Conservation (phyloP, 2,329 filamentous ascomycete species). For the Peltaster fructicola region DNA sequence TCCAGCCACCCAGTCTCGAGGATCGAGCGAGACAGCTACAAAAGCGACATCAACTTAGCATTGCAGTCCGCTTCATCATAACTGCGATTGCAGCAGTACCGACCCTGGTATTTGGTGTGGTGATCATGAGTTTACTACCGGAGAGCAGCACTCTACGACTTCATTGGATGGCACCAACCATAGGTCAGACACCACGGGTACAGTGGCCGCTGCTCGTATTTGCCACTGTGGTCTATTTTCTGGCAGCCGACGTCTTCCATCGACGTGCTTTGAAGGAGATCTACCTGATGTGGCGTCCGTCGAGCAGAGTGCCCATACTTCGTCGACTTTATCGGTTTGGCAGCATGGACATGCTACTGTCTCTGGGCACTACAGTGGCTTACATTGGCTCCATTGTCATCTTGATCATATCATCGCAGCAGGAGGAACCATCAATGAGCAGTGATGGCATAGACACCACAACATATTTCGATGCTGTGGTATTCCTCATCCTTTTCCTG, state of each 20-base stretch:
- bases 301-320: constrained; percentile 54
- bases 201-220: constrained; percentile 4
- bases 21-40: constrained; percentile 62
- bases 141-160: constrained; percentile 37
- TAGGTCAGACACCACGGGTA: constrained; percentile 22
- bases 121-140: constrained; percentile 73
- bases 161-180: constrained; percentile 48
- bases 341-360: constrained; percentile 92
- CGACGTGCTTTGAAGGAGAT: constrained; percentile 62
- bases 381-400: constrained; percentile 70
- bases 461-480: constrained; percentile 75
- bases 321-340: constrained; percentile 80
- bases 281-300: constrained; percentile 54
- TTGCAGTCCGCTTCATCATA: constrained; percentile 51
- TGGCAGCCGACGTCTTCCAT: constrained; percentile 75
- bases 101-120: constrained; percentile 71
- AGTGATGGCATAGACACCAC: constrained; percentile 14
- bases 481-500: constrained; percentile 80
- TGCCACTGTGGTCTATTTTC: constrained; percentile 66
- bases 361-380: constrained; percentile 70
- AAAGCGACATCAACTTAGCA: constrained; percentile 46
- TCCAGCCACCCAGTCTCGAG: constrained; percentile 68
- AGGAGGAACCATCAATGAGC: too few relatives aligned
- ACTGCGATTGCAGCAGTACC: constrained; percentile 57
- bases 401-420: constrained; percentile 37